phyloP scores from a whole-genome alignment of 2,329 filamentous ascomycete species.

The Trichoderma harzianum region DNA sequence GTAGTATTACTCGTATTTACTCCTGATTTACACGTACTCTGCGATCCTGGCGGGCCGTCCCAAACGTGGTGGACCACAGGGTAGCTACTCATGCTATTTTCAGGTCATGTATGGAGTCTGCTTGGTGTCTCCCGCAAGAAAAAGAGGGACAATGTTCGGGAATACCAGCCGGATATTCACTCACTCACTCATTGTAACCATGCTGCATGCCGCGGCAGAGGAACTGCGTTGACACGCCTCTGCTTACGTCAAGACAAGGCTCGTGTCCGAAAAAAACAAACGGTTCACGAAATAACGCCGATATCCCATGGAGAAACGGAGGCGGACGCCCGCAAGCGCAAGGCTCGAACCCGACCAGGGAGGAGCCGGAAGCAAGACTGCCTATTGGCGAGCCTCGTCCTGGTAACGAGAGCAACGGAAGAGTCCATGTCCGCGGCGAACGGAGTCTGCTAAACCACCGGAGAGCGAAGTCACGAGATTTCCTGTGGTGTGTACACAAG shows the following conservation, averaged over 20 bases:
- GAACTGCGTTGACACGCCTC: neutral
- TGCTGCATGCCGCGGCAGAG: neutral
- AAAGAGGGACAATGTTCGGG: neutral
- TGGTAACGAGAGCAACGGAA: neutral
- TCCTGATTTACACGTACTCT: neutral
- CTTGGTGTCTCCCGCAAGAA: neutral
- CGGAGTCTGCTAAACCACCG: neutral
- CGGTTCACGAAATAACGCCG: neutral
- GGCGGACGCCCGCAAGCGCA: neutral
- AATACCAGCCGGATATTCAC: neutral
- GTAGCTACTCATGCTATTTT: neutral
- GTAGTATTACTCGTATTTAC: neutral
- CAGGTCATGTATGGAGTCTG: neutral
- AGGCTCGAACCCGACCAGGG: neutral
- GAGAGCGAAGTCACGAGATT: constrained; percentile 7
- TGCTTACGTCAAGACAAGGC: neutral
- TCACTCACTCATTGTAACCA: neutral
- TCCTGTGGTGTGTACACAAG: neutral
- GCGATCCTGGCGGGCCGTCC: neutral
- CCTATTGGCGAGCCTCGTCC: neutral
- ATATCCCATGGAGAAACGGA: neutral
- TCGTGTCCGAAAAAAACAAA: neutral
- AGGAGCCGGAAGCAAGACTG: neutral
- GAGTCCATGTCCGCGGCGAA: neutral
- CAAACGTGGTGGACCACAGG: neutral